Percentiles rank a stretch among this genome's conserved stretches.
These are phyloP conservation scores for Parietaria judaica DNA, from an alignment of 306 rosid genomes.

Conservation along the genomic window DNA sequence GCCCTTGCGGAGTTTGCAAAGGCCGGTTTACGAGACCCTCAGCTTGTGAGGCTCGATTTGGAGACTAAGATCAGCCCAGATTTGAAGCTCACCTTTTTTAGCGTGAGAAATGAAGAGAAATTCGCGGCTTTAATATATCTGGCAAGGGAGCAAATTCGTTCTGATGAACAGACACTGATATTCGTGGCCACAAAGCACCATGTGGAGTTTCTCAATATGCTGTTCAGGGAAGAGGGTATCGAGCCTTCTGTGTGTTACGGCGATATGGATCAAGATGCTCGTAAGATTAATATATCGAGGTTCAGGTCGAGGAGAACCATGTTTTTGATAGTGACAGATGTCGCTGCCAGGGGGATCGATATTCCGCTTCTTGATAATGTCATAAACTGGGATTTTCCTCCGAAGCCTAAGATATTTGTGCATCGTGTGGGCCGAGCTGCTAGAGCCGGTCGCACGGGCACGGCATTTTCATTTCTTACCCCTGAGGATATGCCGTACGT, in stretches of 20 bases:
- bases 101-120: slow-evolving; percentile 80
- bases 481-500: slow-evolving; percentile 77
- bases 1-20: slow-evolving; percentile 97
- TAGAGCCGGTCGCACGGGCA: slow-evolving; percentile 89
- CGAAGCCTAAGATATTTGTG: slow-evolving; percentile 81
- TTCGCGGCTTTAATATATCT: slow-evolving; percentile 61
- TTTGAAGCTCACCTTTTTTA: slow-evolving; percentile 69
- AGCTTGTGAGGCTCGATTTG: slow-evolving; percentile 74
- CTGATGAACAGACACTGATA: slow-evolving; percentile 73
- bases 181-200: slow-evolving; percentile 89
- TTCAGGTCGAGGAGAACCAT: slow-evolving; percentile 85
- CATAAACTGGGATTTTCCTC: slow-evolving; percentile 93
- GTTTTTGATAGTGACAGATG: slow-evolving; percentile 85
- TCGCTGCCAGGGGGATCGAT: slow-evolving; percentile 94
- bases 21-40: slow-evolving; percentile 92
- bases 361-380: slow-evolving; percentile 96
- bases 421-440: slow-evolving; percentile 97
- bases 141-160: slow-evolving; percentile 64
- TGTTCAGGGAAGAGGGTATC: slow-evolving; percentile 76
- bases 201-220: slow-evolving; percentile 63
- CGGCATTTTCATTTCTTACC: slow-evolving; percentile 83
- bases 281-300: slow-evolving; percentile 67
- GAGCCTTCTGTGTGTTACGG: slow-evolving; percentile 91
- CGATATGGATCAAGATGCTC: slow-evolving; percentile 99
- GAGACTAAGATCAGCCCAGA: slow-evolving; percentile 90